Conservation (phyloP, 257 asterid species). For the Ligustrum vulgare region DNA sequence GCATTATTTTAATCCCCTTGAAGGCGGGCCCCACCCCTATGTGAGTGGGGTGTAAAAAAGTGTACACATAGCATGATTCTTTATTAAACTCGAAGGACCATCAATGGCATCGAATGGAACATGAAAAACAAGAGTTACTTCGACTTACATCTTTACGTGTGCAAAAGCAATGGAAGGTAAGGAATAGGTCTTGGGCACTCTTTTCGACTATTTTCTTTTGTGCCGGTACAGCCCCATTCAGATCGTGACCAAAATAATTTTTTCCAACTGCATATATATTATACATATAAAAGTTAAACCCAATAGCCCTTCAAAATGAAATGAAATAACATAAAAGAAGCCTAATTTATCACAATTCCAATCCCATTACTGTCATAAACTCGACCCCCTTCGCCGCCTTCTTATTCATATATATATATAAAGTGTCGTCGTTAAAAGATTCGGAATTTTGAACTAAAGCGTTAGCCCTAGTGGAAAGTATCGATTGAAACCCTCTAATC, state of each 20-base stretch:
- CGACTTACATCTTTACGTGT: conserved; percentile 71
- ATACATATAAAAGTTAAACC: background rate
- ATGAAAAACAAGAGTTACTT: background rate
- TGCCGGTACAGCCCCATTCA: conserved; percentile 29
- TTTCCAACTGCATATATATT: conserved; percentile 46
- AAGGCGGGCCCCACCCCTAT: too few relatives aligned
- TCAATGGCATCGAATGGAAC: background rate
- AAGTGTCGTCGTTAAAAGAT: too few relatives aligned
- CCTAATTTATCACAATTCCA: background rate
- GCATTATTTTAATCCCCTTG: too few relatives aligned
- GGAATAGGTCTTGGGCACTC: conserved; percentile 57
- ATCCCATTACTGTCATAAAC: background rate
- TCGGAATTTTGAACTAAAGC: too few relatives aligned
- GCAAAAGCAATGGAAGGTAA: conserved; percentile 78
- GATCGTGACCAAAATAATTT: conserved; percentile 23
- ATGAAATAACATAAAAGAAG: background rate
- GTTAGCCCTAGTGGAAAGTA: too few relatives aligned
- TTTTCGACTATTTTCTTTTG: conserved; percentile 44
- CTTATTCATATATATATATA: background rate
- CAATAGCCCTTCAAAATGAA: background rate
- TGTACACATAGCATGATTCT: too few relatives aligned
- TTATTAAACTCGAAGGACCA: background rate
- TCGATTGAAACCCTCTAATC: too few relatives aligned
- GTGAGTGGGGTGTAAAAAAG: too few relatives aligned
- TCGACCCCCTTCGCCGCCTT: background rate